Conservation (phyloP, 495 filamentous ascomycete genomes). For the Penicillium silybi region DNA sequence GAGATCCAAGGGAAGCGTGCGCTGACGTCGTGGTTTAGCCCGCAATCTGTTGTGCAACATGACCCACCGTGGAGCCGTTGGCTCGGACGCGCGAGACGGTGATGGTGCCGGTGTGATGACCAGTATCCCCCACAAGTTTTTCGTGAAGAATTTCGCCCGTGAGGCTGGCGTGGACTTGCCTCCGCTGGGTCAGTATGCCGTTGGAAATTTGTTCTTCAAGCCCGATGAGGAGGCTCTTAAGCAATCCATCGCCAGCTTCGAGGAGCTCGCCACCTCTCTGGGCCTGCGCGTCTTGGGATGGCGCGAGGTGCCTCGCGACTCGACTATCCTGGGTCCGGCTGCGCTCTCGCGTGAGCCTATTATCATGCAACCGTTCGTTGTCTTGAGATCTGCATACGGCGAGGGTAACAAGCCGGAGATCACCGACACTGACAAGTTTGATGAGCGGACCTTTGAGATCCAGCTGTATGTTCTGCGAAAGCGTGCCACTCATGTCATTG, state of each 20-base stretch:
- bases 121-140: conserved; percentile 97
- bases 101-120: conserved; percentile 99
- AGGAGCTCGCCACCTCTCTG: conserved; percentile 83
- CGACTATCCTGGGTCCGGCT: conserved; percentile 86
- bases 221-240: conserved; percentile 83
- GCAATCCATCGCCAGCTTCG: conserved; percentile 83
- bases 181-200: conserved; percentile 89
- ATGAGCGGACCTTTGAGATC: conserved; percentile 82
- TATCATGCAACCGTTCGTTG: conserved; percentile 94
- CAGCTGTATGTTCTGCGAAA: conserved; percentile 95
- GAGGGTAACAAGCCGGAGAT: conserved; percentile 75
- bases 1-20: background rate
- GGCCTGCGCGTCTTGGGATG: conserved; percentile 92
- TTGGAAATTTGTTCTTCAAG: conserved; percentile 98
- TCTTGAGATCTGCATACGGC: conserved; percentile 82
- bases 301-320: conserved; percentile 93
- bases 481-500: conserved; percentile 89
- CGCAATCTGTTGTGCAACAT: conserved; percentile 98
- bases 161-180: conserved; percentile 84
- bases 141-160: conserved; percentile 94
- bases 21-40: conserved; percentile 47
- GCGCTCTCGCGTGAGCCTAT: conserved; percentile 90
- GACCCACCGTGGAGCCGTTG: conserved; percentile 98
- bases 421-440: conserved; percentile 74
- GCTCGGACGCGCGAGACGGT: conserved; percentile 94